Evolutionary conservation across 805 yeast species (phyloP), one percentile per base, ranked within the genome.

Genomic region (Cyberlindnera amylophila): DNA sequence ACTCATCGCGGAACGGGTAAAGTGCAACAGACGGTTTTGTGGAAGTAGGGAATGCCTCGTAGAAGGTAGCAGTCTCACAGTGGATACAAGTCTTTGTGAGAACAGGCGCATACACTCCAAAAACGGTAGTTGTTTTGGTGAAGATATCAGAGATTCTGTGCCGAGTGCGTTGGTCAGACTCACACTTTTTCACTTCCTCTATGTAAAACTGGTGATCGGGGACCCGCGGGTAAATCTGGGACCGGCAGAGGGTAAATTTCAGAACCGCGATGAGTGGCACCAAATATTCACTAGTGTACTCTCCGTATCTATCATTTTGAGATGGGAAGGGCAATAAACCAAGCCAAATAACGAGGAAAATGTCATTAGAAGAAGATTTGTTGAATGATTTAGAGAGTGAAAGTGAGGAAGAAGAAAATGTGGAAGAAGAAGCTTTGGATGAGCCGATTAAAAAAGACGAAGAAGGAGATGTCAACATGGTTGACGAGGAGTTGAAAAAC

Each of bases 341-440:
- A n/a, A n/a, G 31, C 15, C 15, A 12, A 13, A 14, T n/a, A 13
- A 6, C 16, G 13, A 10, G 17, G 13, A 21, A 10, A 4, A 56
- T 56, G 60, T 36, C 55, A 7, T 16, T 50, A 21, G 41, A 56
- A 1, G 50, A 55, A 14, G 62, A 61, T 27, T 48, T 65, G 31
- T 43, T 64, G 36, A 49, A 55, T 6, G 72, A 66, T 30, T 44
- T 67, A 28, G 70, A 66, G 10, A 51, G 56, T 21, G 67, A 61
- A 31, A 49, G 51, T 36, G 62, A 35, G 6, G 36, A 17, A 7
- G 57, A 50, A 16, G 46, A 29, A 12, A 28, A 34, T 1, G 36
- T 36, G 14, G 30, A 5, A 4, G 35, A 35, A 30, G 31, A n/a
- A 4, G 37, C 26, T 23, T 39, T 24, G 21, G 21, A 23, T n/a